Evolutionary conservation across 257 asterid genomes (phyloP), one percentile per base, ranked within the genome.

Genomic region (Jacaranda copaia): DNA sequence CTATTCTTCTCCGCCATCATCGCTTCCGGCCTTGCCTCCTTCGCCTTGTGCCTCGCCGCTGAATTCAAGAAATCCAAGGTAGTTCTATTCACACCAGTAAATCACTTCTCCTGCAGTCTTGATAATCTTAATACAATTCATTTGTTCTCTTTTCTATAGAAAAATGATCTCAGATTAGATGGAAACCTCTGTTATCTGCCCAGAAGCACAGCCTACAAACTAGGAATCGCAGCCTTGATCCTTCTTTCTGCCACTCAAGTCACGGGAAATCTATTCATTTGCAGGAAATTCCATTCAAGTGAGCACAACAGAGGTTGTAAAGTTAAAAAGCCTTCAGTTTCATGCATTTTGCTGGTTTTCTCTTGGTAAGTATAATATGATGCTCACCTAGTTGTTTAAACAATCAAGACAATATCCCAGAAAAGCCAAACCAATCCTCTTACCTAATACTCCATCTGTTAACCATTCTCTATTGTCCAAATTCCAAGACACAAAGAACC

Each of bases 61-160:
- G 98, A 93, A 78, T 86, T 90, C 89, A 85, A 82, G 79, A 89
- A 85, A 85, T 79, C 92, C 10, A 89, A 87, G 89, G 98, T 91
- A 38, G 39, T 43, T 39, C 9, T 0, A 2, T 4, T 3, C 5
- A 9, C 8, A n/a, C 9, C 8, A 11, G 1, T 49, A 5, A 0
- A 42, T 2, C 6, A 14, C 11, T 4, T 8, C 32, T 25, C 32
- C 35, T 51, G 49, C 16, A 5, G 18, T 60, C 58, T 20, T 0
- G 57, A 63, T 35, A 25, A 59, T 7, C 45, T 38, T 6, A 18
- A 12, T 39, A 35, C 13, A 25, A 42, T 64, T 43, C 63, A 11
- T 6, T 12, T 7, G 66, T 35, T 43, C 15, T 7, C 45, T 40
- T 40, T 40, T 40, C 45, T 40, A 1, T 40, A 93, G 98, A 92